phyloP scores from a whole-genome alignment of 2,329 filamentous ascomycete species.

The Fusarium dlaminii region DNA sequence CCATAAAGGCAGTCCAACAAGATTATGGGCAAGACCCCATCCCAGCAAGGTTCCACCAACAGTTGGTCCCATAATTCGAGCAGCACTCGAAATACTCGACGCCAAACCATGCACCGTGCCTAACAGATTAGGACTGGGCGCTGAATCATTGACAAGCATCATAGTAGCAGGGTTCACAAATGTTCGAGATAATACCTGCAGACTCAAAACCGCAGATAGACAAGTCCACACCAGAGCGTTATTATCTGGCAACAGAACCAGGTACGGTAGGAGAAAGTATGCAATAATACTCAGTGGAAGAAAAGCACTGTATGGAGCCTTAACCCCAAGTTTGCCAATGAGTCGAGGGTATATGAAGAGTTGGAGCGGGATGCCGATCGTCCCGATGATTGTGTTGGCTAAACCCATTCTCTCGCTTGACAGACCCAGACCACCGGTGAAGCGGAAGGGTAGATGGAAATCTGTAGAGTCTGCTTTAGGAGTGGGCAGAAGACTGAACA shows the following conservation, averaged over 20 bases:
- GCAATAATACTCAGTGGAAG: slow-evolving; percentile 65
- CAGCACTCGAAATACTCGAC: slow-evolving; percentile 59
- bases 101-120: slow-evolving; percentile 66
- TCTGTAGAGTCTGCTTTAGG: slow-evolving; percentile 63
- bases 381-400: slow-evolving; percentile 79
- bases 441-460: slow-evolving; percentile 64
- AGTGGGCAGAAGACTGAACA: slow-evolving; percentile 80
- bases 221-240: neutral
- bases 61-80: slow-evolving; percentile 61
- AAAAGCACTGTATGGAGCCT: slow-evolving; percentile 16
- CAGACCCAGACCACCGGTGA: slow-evolving; percentile 81
- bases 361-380: slow-evolving; percentile 75
- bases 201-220: slow-evolving; percentile 61
- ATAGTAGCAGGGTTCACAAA: slow-evolving; percentile 70
- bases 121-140: slow-evolving; percentile 66
- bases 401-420: slow-evolving; percentile 76
- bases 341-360: slow-evolving; percentile 35
- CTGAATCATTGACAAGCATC: slow-evolving; percentile 69
- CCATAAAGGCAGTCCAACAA: neutral
- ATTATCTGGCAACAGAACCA: slow-evolving; percentile 58
- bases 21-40: slow-evolving; percentile 51
- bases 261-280: slow-evolving; percentile 73
- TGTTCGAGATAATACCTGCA: slow-evolving; percentile 79
- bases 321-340: slow-evolving; percentile 18
- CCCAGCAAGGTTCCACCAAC: slow-evolving; percentile 62